Base-by-base conservation (phyloP, 163 green algal species). In the Coccomyxa subellipsoidea region DNA sequence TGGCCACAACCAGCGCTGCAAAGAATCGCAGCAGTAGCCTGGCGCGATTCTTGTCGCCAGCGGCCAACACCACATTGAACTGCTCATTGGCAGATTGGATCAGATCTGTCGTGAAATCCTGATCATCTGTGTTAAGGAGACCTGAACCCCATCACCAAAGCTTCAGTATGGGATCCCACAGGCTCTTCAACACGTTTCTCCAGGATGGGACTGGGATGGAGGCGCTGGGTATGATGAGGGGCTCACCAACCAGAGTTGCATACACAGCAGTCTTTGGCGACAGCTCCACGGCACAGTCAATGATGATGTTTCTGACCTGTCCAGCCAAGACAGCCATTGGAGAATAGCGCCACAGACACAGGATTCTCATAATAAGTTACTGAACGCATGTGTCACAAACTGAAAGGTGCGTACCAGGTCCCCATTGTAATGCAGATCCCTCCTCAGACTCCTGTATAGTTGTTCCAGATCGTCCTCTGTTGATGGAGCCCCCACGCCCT, bases 1-100 rank as follows among this genome's bases (percentile, higher is more conserved):
- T 89, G 18, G 84, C 39, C 2, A 79, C 82, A 23, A 88, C 88
- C 59, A 98, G 86, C 23, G 88, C 86, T 4, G 90, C 86, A 80
- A 94, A 82, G 37, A 95, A 87, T 53, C 94, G 91, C 77, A 97
- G 85, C 77, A 96, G 86, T 84, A 96, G 81, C 32, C 92, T 89
- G 0, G 89, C 88, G 7, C 83, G 81, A 38, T 89, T 69, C 32
- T 36, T 37, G 54, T 88, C 79, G n/a, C 80, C 85, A 27, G 85
- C 82, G 0, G 78, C 75, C 71, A 97, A 82, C 21, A 85, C 85
- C 7, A 69, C 29, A 9, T 73, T 72, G 15, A 94, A 87, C n/a
- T 89, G 80, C 15, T 83, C 69, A 12, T 80, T 73, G 8, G 83
- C 83, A 18, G 77, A 38, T 0, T 75, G 27, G 9, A 94, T 69